Conservation (phyloP, 176 grass and related monocot species). For the Cenchrus fungigraminus region DNA sequence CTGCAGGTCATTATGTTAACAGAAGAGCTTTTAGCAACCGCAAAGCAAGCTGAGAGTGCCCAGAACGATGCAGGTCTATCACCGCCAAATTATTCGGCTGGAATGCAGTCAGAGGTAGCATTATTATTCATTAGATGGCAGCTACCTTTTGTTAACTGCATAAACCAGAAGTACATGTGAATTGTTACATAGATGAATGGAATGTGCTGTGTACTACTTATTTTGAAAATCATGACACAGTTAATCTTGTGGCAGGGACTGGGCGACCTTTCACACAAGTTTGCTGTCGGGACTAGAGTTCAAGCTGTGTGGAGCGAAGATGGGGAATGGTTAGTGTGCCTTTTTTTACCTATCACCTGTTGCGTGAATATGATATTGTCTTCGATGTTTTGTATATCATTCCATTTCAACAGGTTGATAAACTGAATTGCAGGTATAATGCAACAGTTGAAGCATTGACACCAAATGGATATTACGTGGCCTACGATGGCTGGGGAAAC, state of each 20-base stretch:
- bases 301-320: conserved; percentile 90
- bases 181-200: neutral
- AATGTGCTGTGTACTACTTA: neutral
- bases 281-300: conserved; percentile 72
- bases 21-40: conserved; percentile 80
- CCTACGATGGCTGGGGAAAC: conserved; percentile 79
- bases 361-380: neutral
- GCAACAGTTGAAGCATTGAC: conserved; percentile 80
- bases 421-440: conserved; percentile 76
- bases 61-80: conserved; percentile 48
- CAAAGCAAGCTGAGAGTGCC: conserved; percentile 59
- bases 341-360: conserved; percentile 26
- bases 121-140: conserved; percentile 25
- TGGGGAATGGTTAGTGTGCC: conserved; percentile 67
- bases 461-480: conserved; percentile 84
- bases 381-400: conserved; percentile 2
- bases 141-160: neutral
- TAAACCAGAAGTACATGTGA: neutral
- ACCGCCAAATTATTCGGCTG: conserved; percentile 26
- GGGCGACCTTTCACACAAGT: conserved; percentile 42
- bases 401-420: conserved; percentile 47
- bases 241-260: conserved; percentile 44
- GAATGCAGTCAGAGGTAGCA: conserved; percentile 47
- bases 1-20: conserved; percentile 80
- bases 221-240: conserved; percentile 2